Conservation (phyloP, 1,284 basidiomycete species). For the Tremellales sp. region DNA sequence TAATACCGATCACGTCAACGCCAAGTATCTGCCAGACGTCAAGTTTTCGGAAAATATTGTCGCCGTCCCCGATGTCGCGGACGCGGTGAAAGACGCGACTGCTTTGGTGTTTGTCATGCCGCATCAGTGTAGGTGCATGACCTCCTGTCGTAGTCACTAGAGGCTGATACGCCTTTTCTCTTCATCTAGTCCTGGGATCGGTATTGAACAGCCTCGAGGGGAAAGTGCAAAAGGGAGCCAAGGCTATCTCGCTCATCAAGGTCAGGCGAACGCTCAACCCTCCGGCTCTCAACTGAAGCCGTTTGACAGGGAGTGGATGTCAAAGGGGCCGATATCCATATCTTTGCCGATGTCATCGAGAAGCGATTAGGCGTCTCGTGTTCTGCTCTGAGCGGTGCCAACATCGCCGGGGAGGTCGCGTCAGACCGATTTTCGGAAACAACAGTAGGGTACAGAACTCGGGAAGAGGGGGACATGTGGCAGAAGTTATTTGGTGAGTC, state of each 20-base stretch:
- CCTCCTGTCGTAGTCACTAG: not conserved
- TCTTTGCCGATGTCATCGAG: conserved; percentile 59
- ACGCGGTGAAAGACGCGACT: conserved; percentile 54
- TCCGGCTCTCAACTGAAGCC: too few relatives aligned
- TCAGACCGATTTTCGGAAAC: conserved; percentile 55
- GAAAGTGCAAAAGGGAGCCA: conserved; percentile 46
- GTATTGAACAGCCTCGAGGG: conserved; percentile 49
- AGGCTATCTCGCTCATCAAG: conserved; percentile 54
- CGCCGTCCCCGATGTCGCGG: conserved; percentile 52
- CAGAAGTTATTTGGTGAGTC: conserved; percentile 50
- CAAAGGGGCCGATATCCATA: conserved; percentile 52
- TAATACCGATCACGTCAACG: conserved; percentile 52
- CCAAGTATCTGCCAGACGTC: conserved; percentile 53
- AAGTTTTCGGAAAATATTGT: conserved; percentile 53
- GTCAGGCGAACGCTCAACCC: conserved; percentile 17
- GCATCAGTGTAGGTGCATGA: conserved; percentile 50
- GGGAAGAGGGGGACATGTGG: conserved; percentile 51
- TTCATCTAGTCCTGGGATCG: conserved; percentile 38
- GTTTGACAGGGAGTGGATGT: conserved; percentile 52
- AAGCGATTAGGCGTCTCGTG: conserved; percentile 54
- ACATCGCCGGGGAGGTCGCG: conserved; percentile 58
- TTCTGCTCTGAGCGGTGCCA: conserved; percentile 58
- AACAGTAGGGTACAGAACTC: conserved; percentile 54
- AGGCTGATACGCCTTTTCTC: not conserved
- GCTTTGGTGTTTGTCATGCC: conserved; percentile 58